A percentile compares a stretch with the other conserved stretches of the same genome.
phyloP scores from a whole-genome alignment of 352 stramenopile genomes.

The Plasmopara halstedii region DNA sequence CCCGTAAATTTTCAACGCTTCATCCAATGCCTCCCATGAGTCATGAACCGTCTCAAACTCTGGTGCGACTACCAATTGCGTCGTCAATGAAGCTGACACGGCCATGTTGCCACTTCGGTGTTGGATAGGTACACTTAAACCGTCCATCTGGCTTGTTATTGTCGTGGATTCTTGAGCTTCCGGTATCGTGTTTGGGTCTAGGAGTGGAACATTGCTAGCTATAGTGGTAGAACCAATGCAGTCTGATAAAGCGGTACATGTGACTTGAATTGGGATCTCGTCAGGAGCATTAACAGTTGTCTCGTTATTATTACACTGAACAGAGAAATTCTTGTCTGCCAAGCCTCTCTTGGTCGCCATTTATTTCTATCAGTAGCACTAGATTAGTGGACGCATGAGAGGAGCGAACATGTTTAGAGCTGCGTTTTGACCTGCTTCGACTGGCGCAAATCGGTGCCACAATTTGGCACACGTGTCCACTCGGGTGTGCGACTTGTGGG shows the following conservation, averaged over 20 bases:
- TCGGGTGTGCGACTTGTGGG: constrained; percentile 18
- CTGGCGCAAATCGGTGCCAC: constrained; percentile 19
- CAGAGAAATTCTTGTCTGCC: background rate
- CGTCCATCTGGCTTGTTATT: background rate
- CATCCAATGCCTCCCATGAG: constrained; percentile 65
- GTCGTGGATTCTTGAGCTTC: constrained; percentile 2
- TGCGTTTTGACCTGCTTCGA: constrained; percentile 4
- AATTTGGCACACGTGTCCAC: constrained; percentile 20
- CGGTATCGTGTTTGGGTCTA: background rate
- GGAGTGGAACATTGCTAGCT: background rate
- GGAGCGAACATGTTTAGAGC: background rate
- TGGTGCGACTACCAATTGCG: constrained; percentile 28
- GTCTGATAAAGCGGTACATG: background rate
- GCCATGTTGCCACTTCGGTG: constrained; percentile 1
- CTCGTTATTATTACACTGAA: constrained; percentile 14
- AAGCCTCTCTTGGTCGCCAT: constrained; percentile 17
- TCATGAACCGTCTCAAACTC: constrained; percentile 40
- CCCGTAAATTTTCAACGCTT: constrained; percentile 49
- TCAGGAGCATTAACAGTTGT: constrained; percentile 1
- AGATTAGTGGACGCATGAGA: background rate
- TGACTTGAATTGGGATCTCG: background rate
- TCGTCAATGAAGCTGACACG: background rate
- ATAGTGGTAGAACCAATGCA: background rate
- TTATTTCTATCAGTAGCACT: background rate
- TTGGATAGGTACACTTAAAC: background rate